Evolutionary conservation across 2,329 filamentous ascomycete genomes (phyloP), one percentile per base, ranked within the genome.

Genomic region (Pseudocercospora fuligena): DNA sequence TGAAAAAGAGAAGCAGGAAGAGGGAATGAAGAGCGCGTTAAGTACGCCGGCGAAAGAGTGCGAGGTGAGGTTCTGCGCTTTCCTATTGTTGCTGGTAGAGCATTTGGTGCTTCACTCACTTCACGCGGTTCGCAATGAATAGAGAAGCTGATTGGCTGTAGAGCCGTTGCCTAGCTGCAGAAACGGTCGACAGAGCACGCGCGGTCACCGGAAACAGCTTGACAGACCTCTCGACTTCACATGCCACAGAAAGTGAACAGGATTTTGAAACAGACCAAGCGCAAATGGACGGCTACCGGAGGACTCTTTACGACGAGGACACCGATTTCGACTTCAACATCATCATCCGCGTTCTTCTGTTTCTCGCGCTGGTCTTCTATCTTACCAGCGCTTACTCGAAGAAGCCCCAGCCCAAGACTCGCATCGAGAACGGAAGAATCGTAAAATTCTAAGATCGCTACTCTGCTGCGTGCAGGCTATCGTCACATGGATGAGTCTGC

Each of bases 1-100:
- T 5, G 51, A 67, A 62, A 57, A 66, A 56, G 53, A 61, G 40
- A 47, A 51, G 43, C 14, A 29, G 56, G 25, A 49, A 59, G 16
- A 57, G 59, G 43, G 11, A 36, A 21, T 36, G 29, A 23, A n/a
- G 56, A 25, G 56, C 31, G 40, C 16, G 1, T 43, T 19, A 43
- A 43, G 40, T 43, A 19, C 40, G 2, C n/a, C 40, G 14, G 5
- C 40, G 16, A 21, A 46, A 51, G 19, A 53, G 40, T 19, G 40
- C n/a, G 40, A 43, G 40, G 40, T 43, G 40, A 43, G 40, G n/a
- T 43, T 43, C 4, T 43, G 40, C 40, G n/a, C 40, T 43, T 43
- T 43, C 40, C 16, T 43, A 43, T 43, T 43, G 40, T 43, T 43
- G 40, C 47, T 9, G n/a, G 47, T 14, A 51, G 9, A 25, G 47